Base-by-base conservation (phyloP, 2,329 filamentous ascomycete genomes). In the Elsinoe arachidis region DNA sequence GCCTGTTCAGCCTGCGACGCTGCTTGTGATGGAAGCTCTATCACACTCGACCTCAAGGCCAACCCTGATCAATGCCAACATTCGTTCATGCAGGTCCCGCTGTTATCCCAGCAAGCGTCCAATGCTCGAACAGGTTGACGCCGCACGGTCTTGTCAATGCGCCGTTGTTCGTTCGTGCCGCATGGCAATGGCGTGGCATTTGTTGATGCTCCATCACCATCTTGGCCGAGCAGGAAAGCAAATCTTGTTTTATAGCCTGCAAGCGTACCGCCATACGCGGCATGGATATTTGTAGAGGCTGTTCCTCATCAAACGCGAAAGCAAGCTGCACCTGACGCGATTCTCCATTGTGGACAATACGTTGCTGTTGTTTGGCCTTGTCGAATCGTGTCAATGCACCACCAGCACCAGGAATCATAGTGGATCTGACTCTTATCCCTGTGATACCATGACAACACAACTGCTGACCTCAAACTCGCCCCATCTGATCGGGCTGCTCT, bases 1-100 rank as follows among this genome's bases (percentile, higher is more conserved):
- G 46, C 46, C 34, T 49, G 44, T 17, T 5, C 2, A 33, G 15
- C 26, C 44, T 51, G 46, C 46, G 34, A 19, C n/a, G 12, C 5
- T 46, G 11, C 41, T 23, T 46, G 41, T 46, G 41, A 46, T 17
- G 37, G 23, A 7, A 21, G 46, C 46, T 15, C 46, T n/a, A 30
- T 34, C 33, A 34, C n/a, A 30, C n/a, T n/a, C 30, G 21, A 35
- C 41, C 41, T 46, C 41, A 46, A 46, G 26, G 9, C 17, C 23
- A 51, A 26, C 21, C 38, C 15, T 53, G 49, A 53, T 53, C 34
- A 33, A 53, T 26, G 34, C 26, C 35, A 53, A 21, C 49, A 39
- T 19, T 26, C 49, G 49, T 53, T 39, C 49, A 53, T 53, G 49
- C 49, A 53, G 49, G 49, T 53, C 49, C 49, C 26, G 26, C 26